These are phyloP conservation scores for Ceriops decandra DNA, from an alignment of 345 rosid genomes.

Conservation along the genomic window DNA sequence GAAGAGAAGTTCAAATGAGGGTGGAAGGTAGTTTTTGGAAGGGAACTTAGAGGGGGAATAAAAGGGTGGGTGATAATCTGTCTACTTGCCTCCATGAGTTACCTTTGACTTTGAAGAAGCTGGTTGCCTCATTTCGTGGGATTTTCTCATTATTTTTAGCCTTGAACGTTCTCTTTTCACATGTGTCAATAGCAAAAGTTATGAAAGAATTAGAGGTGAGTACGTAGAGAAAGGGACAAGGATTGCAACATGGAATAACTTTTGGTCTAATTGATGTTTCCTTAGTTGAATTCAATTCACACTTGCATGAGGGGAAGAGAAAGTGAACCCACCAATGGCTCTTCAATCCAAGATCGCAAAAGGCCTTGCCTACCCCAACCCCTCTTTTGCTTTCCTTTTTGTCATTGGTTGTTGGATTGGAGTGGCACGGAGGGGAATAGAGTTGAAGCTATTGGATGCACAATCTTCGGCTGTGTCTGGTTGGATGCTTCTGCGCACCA, in stretches of 20 bases:
- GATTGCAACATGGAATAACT: constrained; percentile 22
- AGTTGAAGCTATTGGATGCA: constrained; percentile 11
- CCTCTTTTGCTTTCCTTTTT: constrained; percentile 19
- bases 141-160: constrained; percentile 13
- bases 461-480: constrained; percentile 1
- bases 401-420: constrained; percentile 28
- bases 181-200: constrained; percentile 13
- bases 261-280: constrained; percentile 16
- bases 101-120: constrained; percentile 4
- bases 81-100: constrained; percentile 19
- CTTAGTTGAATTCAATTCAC: constrained; percentile 12
- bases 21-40: constrained; percentile 36
- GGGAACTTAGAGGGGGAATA: constrained; percentile 13
- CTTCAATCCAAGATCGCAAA: neutral
- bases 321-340: constrained; percentile 15
- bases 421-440: constrained; percentile 22
- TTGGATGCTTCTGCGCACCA: constrained; percentile 8
- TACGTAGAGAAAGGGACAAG: constrained; percentile 7
- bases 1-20: constrained; percentile 12
- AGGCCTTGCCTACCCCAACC: no score
- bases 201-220: neutral
- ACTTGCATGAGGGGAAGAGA: constrained; percentile 24
- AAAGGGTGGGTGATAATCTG: constrained; percentile 17
- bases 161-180: constrained; percentile 25
- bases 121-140: neutral